These are phyloP conservation scores for Saccharomycopsis javanensis DNA, from an alignment of 805 yeast genomes.

Conservation along the genomic window DNA sequence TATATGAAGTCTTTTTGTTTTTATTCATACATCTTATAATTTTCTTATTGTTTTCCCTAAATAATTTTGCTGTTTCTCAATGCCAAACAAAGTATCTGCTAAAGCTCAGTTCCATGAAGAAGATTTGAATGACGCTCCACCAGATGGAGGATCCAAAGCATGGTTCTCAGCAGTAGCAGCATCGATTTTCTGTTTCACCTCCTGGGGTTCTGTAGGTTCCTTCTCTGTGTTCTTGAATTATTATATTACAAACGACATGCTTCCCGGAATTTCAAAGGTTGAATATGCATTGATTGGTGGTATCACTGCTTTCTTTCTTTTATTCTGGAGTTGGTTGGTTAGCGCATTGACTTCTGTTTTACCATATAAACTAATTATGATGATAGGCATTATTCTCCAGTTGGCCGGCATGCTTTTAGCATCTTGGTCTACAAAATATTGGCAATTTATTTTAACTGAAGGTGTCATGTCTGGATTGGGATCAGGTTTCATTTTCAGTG, in stretches of 20 bases:
- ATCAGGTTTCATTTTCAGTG: constrained; percentile 41
- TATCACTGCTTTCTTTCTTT: constrained; percentile 34
- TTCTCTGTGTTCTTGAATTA: constrained; percentile 54
- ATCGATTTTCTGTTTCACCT: constrained; percentile 41
- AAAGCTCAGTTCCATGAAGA: constrained; percentile 11
- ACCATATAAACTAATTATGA: constrained; percentile 19
- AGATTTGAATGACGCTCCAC: constrained; percentile 29
- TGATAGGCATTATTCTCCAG: constrained; percentile 34
- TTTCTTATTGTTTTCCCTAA: neutral
- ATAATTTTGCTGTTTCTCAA: too few relatives aligned
- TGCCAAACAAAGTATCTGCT: neutral
- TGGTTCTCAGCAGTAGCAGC: constrained; percentile 39
- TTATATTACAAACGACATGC: constrained; percentile 41
- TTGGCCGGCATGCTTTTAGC: constrained; percentile 42
- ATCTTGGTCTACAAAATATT: constrained; percentile 38
- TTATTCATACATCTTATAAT: neutral
- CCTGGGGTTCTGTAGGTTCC: constrained; percentile 70
- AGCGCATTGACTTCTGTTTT: neutral
- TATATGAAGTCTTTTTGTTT: too few relatives aligned
- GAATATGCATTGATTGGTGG: constrained; percentile 67
- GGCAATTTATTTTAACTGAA: constrained; percentile 44
- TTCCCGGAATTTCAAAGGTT: constrained; percentile 43
- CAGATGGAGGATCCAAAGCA: constrained; percentile 53
- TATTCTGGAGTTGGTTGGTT: constrained; percentile 12
- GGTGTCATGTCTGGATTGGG: constrained; percentile 44